These are phyloP conservation scores for Zychaea mexicana DNA, from an alignment of 371 early-diverging fungal genomes.

Conservation along the genomic window DNA sequence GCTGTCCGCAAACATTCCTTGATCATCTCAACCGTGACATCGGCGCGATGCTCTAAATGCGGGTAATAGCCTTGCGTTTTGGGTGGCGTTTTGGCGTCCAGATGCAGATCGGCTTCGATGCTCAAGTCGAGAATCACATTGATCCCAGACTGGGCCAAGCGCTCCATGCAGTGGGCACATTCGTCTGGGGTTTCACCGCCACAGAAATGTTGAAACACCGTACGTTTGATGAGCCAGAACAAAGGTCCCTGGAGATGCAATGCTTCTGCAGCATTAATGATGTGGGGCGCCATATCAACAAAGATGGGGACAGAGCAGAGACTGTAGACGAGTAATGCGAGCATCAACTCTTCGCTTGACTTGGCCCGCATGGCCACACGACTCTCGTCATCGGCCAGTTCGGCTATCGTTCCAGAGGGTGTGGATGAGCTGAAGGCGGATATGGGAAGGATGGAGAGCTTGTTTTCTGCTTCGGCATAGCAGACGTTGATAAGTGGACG, in stretches of 20 bases:
- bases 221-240: slow-evolving; percentile 75
- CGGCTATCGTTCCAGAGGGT: slow-evolving; percentile 22
- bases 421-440: slow-evolving; percentile 34
- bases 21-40: slow-evolving; percentile 65
- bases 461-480: neutral
- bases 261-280: slow-evolving; percentile 58
- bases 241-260: slow-evolving; percentile 57
- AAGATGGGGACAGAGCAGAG: slow-evolving; percentile 35
- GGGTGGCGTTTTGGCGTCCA: slow-evolving; percentile 49
- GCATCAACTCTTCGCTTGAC: slow-evolving; percentile 30
- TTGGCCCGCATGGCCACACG: slow-evolving; percentile 56
- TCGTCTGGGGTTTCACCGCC: slow-evolving; percentile 92
- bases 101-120: slow-evolving; percentile 87
- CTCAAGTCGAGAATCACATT: slow-evolving; percentile 89
- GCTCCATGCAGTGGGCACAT: slow-evolving; percentile 82
- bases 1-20: slow-evolving; percentile 74
- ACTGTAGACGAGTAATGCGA: slow-evolving; percentile 32
- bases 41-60: slow-evolving; percentile 54
- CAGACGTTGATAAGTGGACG: neutral
- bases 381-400: slow-evolving; percentile 38
- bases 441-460: slow-evolving; percentile 12
- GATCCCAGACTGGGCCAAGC: slow-evolving; percentile 69
- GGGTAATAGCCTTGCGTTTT: slow-evolving; percentile 21
- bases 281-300: slow-evolving; percentile 34
- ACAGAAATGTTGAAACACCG: slow-evolving; percentile 92